Evolutionary conservation across 169 alveolate genomes (phyloP), one percentile per base, ranked within the genome.

Genomic region (Ichthyophthirius multifiliis): DNA sequence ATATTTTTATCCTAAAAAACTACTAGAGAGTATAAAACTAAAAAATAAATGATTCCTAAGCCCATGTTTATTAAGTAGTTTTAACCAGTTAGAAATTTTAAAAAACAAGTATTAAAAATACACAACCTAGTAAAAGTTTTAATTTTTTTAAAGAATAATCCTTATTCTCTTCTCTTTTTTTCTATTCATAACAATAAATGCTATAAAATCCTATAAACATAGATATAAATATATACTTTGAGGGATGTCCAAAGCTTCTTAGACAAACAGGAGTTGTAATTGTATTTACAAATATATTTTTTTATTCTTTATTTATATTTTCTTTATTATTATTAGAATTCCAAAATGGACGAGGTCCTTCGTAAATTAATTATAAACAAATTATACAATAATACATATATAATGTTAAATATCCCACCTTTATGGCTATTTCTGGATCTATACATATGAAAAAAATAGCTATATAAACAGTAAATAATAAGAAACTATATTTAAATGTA

Each of bases 261-360:
- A 67, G 15, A 44, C 77, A 67, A 7, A 67, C 48, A 67, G 77
- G 77, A 4, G 77, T n/a, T 5, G 43, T 62, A 3, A 67, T 67
- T 3, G 18, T 9, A 7, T n/a, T n/a, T n/a, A n/a, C n/a, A n/a
- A n/a, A n/a, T n/a, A n/a, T n/a, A n/a, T n/a, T n/a, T n/a, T n/a
- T n/a, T n/a, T n/a, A n/a, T n/a, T n/a, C n/a, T n/a, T n/a, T n/a
- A n/a, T n/a, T n/a, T n/a, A n/a, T n/a, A n/a, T n/a, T n/a, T n/a
- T n/a, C n/a, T n/a, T n/a, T n/a, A n/a, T n/a, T n/a, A n/a, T n/a
- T n/a, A n/a, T 67, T 30, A 18, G 39, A 37, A 32, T 34, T n/a
- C 77, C 77, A 67, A 39, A 34, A 67, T 37, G 77, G 77, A n/a
- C 77, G 43, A 20, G 77, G 63, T 2, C 77, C 77, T 0, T 37